Base-by-base conservation (phyloP, 192 early-diverging fungal species). In the Cladochytrium replicatum region DNA sequence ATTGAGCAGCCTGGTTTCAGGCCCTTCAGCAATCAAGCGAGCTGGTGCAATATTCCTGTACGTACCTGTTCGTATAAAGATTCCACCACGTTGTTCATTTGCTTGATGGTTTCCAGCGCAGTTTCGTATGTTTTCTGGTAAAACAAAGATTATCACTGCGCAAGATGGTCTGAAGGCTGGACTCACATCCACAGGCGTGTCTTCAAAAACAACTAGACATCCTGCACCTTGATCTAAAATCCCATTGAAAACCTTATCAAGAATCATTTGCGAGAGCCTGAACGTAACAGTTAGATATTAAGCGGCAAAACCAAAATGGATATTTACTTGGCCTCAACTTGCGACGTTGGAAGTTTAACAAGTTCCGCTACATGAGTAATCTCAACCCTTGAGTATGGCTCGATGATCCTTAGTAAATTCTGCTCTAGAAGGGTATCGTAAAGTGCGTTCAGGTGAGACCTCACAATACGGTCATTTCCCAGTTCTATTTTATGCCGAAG, bases 191-290 rank as follows among this genome's bases (percentile, higher is more conserved):
- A 74, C 73, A 53, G 75, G 76, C 28, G 78, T 71, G 39, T 92
- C 90, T 26, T 96, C 93, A 76, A 95, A 97, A 2, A 99, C 82
- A 43, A 93, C 83, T 60, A 99, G 61, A 50, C 88, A 91, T 23
- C 94, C 93, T 17, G 86, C 89, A 29, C 91, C 93, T 73, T 99
- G 96, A 60, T 99, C 96, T 42, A 99, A 71, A 52, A 99, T 91
- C 29, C 93, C 96, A 52, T 78, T 65, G 60, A 99, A 86, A 0
- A 87, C 87, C 65, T 93, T 87, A 70, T 99, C 96, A 57, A 99
- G 74, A 55, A 99, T 99, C 96, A 99, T 97, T 60, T 97, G 91
- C 46, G 92, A 96, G 29, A 99, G 76, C 27, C 60, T n/a, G n/a
- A n/a, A n/a, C n/a, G n/a, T n/a, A n/a, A n/a, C n/a, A n/a, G n/a